Base-by-base conservation (phyloP, 2,329 filamentous ascomycete genomes). In the Blastomyces percursus region DNA sequence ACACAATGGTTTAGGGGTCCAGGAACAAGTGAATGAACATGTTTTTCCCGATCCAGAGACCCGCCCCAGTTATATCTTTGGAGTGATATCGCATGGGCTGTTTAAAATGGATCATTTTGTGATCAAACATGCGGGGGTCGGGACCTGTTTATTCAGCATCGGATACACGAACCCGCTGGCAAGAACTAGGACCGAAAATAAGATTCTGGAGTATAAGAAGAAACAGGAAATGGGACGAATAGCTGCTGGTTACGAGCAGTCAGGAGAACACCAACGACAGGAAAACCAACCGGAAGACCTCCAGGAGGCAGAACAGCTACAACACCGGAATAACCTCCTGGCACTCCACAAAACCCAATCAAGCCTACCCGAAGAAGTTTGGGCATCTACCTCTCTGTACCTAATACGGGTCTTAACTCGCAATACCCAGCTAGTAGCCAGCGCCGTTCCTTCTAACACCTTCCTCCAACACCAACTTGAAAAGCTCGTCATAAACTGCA, bases 1-100 rank as follows among this genome's bases (percentile, higher is more conserved):
- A 62, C 88, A 91, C 62, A 89, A 93, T 65, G 91, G 92, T 0
- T 84, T 97, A 74, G 93, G 94, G 0, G 78, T 91, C 1, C 80
- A 91, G n/a, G 91, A 97, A 58, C 82, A 86, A 58, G 81, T 96
- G 50, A 91, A 90, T 68, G 75, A 81, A 42, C 74, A 81, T 12
- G 73, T 95, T 35, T 96, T 96, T 67, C 81, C 84, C 0, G 82
- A 92, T 64, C 79, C 83, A 0, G 72, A 76, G 0, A 79, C 77
- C 0, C 82, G 89, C 32, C 94, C 94, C 1, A 84, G 84, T 62
- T 96, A 95, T 68, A 80, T 96, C 63, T 74, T 91, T 35, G 90
- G 89, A 9, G 79, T 86, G 66, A 78, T 84, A 61, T 83, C 81
- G 9, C 86, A 88, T 68, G 83, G 82, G 40, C 73, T 84, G 27